These are phyloP conservation scores for Rosa persica DNA, from an alignment of 306 rosid species.

Conservation along the genomic window DNA sequence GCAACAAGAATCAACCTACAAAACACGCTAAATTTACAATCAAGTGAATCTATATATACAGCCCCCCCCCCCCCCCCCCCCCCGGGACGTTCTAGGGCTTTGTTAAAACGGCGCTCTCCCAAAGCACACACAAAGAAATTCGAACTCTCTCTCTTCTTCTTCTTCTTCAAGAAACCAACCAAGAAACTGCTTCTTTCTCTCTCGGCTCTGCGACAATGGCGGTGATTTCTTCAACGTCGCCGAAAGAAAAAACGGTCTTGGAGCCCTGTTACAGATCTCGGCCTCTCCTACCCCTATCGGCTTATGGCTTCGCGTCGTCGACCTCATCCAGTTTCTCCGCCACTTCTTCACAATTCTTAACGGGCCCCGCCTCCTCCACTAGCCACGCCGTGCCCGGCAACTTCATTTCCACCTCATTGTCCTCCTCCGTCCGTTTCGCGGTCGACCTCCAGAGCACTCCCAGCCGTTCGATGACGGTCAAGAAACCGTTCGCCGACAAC, in stretches of 20 bases:
- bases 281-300: constrained; percentile 7
- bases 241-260: background rate
- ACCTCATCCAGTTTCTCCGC: constrained; percentile 41
- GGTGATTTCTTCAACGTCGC: background rate
- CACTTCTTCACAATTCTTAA: constrained; percentile 23
- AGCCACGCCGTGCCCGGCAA: constrained; percentile 5
- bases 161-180: background rate
- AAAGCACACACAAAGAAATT: background rate
- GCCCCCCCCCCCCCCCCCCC: background rate
- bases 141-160: background rate
- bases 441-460: constrained; percentile 40
- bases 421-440: constrained; percentile 31
- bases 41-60: background rate
- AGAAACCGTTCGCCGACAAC: background rate
- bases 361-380: constrained; percentile 33
- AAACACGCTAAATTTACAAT: background rate
- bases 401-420: constrained; percentile 3
- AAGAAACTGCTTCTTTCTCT: too few species aligned
- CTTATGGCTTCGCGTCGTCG: constrained; percentile 53
- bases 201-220: background rate
- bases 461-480: constrained; percentile 34
- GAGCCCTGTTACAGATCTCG: background rate
- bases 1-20: too few species aligned
- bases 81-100: background rate
- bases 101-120: background rate